Percentiles rank a stretch among this genome's conserved stretches.
Conservation (phyloP, 257 asterid genomes). For the Prunella vulgaris region DNA sequence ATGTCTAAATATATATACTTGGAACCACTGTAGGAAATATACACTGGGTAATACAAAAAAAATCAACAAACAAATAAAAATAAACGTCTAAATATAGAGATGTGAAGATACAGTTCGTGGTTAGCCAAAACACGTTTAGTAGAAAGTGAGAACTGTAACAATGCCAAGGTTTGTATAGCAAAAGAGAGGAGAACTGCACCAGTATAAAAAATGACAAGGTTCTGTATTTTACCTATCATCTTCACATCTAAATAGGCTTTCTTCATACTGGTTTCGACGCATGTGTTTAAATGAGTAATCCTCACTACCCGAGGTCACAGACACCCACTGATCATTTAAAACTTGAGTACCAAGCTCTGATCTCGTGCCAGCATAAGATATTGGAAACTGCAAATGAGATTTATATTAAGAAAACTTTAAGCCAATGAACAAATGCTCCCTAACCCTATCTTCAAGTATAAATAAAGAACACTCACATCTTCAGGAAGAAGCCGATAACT, state of each 20-base stretch:
- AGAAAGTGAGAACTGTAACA: not conserved
- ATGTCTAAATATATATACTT: constrained; percentile 2
- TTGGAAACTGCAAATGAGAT: constrained; percentile 71
- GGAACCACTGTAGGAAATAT: constrained; percentile 1
- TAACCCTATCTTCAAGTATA: constrained; percentile 1
- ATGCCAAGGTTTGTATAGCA: constrained; percentile 1
- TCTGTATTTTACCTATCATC: constrained; percentile 67
- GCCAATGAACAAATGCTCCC: constrained; percentile 1
- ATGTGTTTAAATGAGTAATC: constrained; percentile 97
- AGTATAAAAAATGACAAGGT: constrained; percentile 2
- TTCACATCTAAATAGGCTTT: constrained; percentile 96
- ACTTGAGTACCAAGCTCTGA: constrained; percentile 90
- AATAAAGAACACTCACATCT: constrained; percentile 52
- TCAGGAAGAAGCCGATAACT: constrained; percentile 99
- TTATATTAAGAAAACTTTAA: constrained; percentile 1
- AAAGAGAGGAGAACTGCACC: constrained; percentile 8
- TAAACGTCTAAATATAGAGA: constrained; percentile 2
- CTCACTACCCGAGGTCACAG: constrained; percentile 99
- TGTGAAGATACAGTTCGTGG: not conserved
- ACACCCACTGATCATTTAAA: constrained; percentile 89
- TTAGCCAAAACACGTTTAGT: not conserved
- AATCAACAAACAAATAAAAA: constrained; percentile 9
- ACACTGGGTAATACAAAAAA: not conserved
- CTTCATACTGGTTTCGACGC: constrained; percentile 96
- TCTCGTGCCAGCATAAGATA: constrained; percentile 81